Conservation (phyloP, 2,329 filamentous ascomycete species). For the Sclerotinia sclerotiorum region DNA sequence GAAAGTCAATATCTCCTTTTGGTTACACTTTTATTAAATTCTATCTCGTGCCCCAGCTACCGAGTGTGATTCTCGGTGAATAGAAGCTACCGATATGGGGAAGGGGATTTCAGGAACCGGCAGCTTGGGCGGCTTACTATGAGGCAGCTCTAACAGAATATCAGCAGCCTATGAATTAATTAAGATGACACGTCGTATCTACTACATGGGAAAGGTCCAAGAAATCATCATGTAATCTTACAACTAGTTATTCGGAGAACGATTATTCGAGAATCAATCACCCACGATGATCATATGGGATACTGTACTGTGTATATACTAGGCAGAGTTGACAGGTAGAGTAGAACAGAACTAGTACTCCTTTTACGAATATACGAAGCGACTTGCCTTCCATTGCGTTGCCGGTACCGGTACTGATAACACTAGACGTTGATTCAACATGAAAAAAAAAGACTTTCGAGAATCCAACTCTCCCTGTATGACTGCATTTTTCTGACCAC, state of each 20-base stretch:
- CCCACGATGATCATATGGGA: background rate
- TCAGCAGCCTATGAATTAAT: slow-evolving; percentile 6
- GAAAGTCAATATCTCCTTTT: background rate
- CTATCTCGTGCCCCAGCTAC: background rate
- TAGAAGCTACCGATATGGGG: background rate
- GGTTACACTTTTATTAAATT: background rate
- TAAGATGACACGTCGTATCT: background rate
- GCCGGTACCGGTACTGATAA: background rate
- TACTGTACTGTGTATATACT: background rate
- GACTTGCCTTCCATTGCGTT: background rate
- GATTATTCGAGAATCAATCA: background rate
- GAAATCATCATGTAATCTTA: background rate
- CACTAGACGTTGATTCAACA: background rate
- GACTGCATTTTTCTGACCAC: slow-evolving; percentile 21
- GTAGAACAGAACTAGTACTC: background rate
- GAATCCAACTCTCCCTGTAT: background rate
- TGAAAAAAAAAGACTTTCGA: background rate
- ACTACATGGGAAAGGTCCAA: background rate
- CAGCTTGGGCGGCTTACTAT: slow-evolving; percentile 4
- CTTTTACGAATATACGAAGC: slow-evolving; percentile 4
- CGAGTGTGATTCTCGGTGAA: background rate
- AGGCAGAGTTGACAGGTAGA: background rate
- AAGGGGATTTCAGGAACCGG: slow-evolving; percentile 14
- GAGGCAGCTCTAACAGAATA: background rate
- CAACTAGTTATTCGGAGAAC: too few relatives aligned